Evolutionary conservation across 768 basidiomycete species (phyloP).

Genomic region (Naganishia vishniacii): DNA sequence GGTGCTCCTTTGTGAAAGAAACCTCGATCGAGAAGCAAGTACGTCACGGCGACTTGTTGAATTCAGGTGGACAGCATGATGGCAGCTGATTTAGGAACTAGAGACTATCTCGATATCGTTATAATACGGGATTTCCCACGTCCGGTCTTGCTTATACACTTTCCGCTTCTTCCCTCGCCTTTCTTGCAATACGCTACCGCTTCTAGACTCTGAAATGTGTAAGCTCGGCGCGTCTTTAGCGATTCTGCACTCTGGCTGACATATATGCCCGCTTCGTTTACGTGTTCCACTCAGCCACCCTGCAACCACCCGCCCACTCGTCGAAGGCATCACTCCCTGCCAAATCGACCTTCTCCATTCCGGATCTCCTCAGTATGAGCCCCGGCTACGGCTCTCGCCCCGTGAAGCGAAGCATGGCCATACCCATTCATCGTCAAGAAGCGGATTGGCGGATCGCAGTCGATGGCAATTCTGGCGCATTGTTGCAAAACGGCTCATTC

Average conservation of each 20-base stretch:
- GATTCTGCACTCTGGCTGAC: no score
- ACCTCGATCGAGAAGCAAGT: no score
- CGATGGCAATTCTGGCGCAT: neutral
- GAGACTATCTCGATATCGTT: no score
- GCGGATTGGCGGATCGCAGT: neutral
- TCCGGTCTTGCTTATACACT: neutral
- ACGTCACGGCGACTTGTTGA: no score
- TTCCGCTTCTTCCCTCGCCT: neutral
- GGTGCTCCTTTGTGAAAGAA: no score
- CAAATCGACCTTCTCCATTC: conserved; percentile 17
- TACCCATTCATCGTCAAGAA: neutral
- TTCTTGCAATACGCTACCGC: no score
- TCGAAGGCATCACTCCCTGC: neutral
- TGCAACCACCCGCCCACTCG: no score
- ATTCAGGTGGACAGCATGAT: no score
- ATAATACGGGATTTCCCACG: no score
- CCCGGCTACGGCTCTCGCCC: conserved; percentile 17
- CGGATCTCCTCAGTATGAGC: conserved; percentile 17
- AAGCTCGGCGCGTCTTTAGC: neutral
- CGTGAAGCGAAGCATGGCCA: neutral
- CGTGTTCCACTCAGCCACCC: neutral
- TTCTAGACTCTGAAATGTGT: conserved; percentile 1
- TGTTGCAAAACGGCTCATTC: neutral
- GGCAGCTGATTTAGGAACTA: no score
- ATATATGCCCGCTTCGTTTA: no score